A percentile compares a stretch with the other conserved stretches of the same genome.
phyloP scores from a whole-genome alignment of 192 early-diverging fungal genomes.

The Diversispora epigaea region DNA sequence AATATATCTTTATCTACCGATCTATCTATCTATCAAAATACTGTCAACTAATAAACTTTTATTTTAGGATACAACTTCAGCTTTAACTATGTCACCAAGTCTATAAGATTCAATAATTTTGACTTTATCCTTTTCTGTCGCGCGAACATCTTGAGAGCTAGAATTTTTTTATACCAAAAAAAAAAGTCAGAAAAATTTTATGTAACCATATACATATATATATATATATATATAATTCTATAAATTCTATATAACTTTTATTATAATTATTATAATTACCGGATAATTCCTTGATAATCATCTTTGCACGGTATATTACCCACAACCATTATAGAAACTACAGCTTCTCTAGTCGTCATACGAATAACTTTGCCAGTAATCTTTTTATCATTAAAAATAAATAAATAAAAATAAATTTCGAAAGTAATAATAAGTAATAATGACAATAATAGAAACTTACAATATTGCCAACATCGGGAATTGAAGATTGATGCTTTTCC shows the following conservation, averaged over 20 bases:
- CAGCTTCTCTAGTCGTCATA: conserved; percentile 85
- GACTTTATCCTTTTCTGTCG: conserved; percentile 92
- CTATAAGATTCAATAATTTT: conserved; percentile 88
- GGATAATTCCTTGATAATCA: conserved; percentile 88
- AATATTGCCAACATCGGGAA: conserved; percentile 74
- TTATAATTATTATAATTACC: too few species aligned
- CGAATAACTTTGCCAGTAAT: conserved; percentile 85
- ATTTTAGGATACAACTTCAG: conserved; percentile 53
- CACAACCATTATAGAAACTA: conserved; percentile 90
- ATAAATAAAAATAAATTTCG: not conserved
- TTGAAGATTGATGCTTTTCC: conserved; percentile 63
- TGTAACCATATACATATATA: not conserved
- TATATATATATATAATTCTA: not conserved
- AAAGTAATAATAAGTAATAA: not conserved
- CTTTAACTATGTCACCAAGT: conserved; percentile 90
- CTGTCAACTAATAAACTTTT: not conserved
- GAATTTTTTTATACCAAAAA: not conserved
- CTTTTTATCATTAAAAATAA: conserved; percentile 4
- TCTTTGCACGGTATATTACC: conserved; percentile 73
- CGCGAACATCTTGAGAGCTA: conserved; percentile 87
- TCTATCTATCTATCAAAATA: too few species aligned
- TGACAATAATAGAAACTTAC: conserved; percentile 36
- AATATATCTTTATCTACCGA: not conserved
- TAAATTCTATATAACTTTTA: too few species aligned
- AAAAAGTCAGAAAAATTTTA: not conserved